Percentiles rank a stretch among this genome's conserved stretches.
phyloP scores from a whole-genome alignment of 495 filamentous ascomycete species.

The Amniculicola lignicola region DNA sequence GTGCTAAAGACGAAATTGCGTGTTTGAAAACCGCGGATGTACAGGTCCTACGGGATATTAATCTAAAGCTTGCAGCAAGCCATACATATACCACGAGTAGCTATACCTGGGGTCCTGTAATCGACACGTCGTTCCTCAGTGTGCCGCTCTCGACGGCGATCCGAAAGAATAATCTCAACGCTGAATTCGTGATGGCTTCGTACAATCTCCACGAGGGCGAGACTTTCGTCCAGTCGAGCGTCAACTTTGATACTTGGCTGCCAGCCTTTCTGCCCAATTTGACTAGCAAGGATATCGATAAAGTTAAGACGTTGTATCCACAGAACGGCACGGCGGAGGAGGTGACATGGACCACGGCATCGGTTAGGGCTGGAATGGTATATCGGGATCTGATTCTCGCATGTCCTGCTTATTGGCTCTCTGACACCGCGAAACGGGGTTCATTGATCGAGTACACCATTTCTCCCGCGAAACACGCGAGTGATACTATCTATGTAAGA shows the following conservation, averaged over 20 bases:
- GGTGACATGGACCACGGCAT: slow-evolving; percentile 49
- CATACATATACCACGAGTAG: slow-evolving; percentile 53
- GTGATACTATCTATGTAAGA: slow-evolving; percentile 56
- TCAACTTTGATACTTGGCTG: slow-evolving; percentile 52
- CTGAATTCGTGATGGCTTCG: slow-evolving; percentile 50
- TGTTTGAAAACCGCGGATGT: slow-evolving; percentile 53
- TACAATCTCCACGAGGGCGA: slow-evolving; percentile 61
- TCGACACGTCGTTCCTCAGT: slow-evolving; percentile 54
- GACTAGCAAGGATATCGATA: slow-evolving; percentile 39
- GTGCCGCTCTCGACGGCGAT: slow-evolving; percentile 48
- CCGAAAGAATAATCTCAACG: slow-evolving; percentile 43
- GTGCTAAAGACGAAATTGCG: slow-evolving; percentile 41
- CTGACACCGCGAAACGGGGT: slow-evolving; percentile 47
- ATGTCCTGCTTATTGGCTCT: slow-evolving; percentile 59
- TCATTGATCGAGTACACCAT: slow-evolving; percentile 61
- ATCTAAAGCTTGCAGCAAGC: slow-evolving; percentile 44
- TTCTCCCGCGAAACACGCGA: slow-evolving; percentile 56
- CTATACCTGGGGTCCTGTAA: slow-evolving; percentile 60
- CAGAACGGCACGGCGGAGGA: slow-evolving; percentile 45
- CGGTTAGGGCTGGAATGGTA: slow-evolving; percentile 51
- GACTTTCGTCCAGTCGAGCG: slow-evolving; percentile 51
- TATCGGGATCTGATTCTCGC: slow-evolving; percentile 59
- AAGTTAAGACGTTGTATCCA: slow-evolving; percentile 49
- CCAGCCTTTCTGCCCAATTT: slow-evolving; percentile 52
- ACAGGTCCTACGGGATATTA: slow-evolving; percentile 51